Percentiles rank a stretch among this genome's conserved stretches.
These are phyloP conservation scores for Aurinia saxatilis DNA, from an alignment of 345 rosid species.

Conservation along the genomic window DNA sequence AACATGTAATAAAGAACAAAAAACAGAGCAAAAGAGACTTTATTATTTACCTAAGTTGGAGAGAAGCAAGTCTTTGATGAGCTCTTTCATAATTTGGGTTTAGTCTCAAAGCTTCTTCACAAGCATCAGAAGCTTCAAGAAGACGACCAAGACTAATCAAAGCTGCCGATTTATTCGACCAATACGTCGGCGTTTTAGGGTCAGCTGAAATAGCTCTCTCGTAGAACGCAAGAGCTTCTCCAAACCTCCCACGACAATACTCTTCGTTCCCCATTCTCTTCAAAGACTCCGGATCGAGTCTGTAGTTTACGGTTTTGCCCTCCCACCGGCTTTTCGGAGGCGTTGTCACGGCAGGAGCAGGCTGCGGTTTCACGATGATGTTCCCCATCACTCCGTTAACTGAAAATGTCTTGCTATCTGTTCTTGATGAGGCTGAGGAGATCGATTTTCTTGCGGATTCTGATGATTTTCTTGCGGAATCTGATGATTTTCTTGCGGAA, in stretches of 20 bases:
- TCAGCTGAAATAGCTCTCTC: constrained; percentile 66
- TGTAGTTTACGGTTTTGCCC: constrained; percentile 19
- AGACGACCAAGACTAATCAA: constrained; percentile 73
- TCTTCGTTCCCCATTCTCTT: constrained; percentile 73
- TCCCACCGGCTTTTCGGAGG: constrained; percentile 16
- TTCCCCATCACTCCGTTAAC: constrained; percentile 54
- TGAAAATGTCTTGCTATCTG: constrained; percentile 25
- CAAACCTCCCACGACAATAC: constrained; percentile 61
- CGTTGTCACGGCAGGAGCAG: constrained; percentile 15
- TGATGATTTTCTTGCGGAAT: constrained; percentile 32
- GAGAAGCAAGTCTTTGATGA: constrained; percentile 59
- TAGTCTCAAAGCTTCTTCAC: constrained; percentile 63
- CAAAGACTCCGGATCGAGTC: constrained; percentile 52
- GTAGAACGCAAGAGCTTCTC: constrained; percentile 67
- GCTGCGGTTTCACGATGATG: constrained; percentile 52
- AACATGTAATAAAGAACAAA: not conserved
- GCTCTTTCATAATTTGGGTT: constrained; percentile 63
- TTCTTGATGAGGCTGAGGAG: constrained; percentile 33
- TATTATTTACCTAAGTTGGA: constrained; percentile 43
- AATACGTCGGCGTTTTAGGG: constrained; percentile 58
- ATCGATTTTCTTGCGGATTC: constrained; percentile 38
- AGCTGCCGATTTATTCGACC: constrained; percentile 82
- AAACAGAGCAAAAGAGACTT: not conserved
- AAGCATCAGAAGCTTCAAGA: constrained; percentile 61
- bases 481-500: constrained; percentile 23